phyloP scores from a whole-genome alignment of 2,329 filamentous ascomycete species.

The Aspergillus niger region DNA sequence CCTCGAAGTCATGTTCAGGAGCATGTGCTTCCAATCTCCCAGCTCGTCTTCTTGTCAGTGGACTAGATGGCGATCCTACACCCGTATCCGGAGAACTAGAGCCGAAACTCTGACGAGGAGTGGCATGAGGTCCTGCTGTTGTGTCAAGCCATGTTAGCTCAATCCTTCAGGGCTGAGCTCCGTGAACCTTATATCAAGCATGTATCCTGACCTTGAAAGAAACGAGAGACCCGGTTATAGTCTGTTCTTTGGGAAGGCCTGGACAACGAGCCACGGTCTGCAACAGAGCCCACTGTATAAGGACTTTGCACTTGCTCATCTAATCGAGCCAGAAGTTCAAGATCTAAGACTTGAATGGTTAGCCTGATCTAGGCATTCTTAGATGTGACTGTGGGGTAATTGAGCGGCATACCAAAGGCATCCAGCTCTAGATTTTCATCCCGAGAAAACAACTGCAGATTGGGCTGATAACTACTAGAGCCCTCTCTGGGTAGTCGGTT shows the following conservation, averaged over 20 bases:
- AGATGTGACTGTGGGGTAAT: not conserved
- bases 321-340: slow-evolving; percentile 41
- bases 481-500: slow-evolving; percentile 4
- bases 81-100: slow-evolving; percentile 33
- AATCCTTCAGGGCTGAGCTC: no score
- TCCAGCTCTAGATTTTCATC: slow-evolving; percentile 45
- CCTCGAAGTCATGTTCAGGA: not conserved
- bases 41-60: slow-evolving; percentile 29
- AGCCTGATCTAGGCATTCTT: not conserved
- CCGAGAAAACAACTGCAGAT: not conserved
- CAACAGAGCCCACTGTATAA: slow-evolving; percentile 1
- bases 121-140: slow-evolving; percentile 23
- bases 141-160: not conserved
- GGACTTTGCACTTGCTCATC: slow-evolving; percentile 17
- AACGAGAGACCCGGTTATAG: slow-evolving; percentile 26
- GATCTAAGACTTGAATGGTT: slow-evolving; percentile 29
- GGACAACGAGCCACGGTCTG: not conserved
- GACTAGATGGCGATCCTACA: slow-evolving; percentile 33
- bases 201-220: slow-evolving; percentile 34
- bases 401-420: slow-evolving; percentile 50
- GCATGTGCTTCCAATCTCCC: slow-evolving; percentile 10
- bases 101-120: slow-evolving; percentile 24
- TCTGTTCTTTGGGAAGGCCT: slow-evolving; percentile 1
- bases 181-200: not conserved
- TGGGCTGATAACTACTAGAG: not conserved